A percentile compares a stretch with the other conserved stretches of the same genome.
These are phyloP conservation scores for Breviolum minutum DNA, from an alignment of 73 alveolate species.

Conservation along the genomic window DNA sequence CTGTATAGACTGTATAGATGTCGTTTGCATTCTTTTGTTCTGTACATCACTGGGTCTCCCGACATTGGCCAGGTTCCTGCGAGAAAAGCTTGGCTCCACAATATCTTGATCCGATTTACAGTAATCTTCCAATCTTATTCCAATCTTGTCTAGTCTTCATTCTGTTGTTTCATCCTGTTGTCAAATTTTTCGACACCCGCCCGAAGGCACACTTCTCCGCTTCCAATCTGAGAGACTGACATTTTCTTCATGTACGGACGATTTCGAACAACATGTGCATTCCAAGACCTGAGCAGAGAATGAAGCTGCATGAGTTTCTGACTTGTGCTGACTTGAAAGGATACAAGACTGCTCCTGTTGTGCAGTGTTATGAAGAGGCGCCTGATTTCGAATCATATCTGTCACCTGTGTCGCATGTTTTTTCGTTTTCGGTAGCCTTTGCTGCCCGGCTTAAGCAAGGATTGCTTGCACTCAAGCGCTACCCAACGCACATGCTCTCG, in stretches of 20 bases:
- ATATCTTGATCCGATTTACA: too few relatives aligned
- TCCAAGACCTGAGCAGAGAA: conserved; percentile 30
- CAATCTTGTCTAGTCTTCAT: not conserved
- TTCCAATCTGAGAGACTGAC: not conserved
- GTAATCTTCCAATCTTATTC: too few relatives aligned
- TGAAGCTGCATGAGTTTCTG: not conserved
- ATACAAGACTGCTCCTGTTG: not conserved
- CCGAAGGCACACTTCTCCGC: not conserved
- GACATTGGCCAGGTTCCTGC: conserved; percentile 70
- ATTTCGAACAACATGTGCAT: conserved; percentile 16
- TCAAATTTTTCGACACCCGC: not conserved
- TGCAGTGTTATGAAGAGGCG: not conserved
- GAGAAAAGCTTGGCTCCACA: too few relatives aligned
- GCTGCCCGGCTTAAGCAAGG: conserved; percentile 29
- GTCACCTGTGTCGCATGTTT: too few relatives aligned
- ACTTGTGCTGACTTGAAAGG: too few relatives aligned
- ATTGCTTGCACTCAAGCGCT: conserved; percentile 61
- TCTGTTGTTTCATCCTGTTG: too few relatives aligned
- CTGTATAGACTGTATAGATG: too few relatives aligned
- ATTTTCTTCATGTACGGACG: conserved; percentile 84
- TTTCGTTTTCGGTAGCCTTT: not conserved
- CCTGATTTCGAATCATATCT: not conserved
- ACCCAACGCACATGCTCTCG: conserved; percentile 93
- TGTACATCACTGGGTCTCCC: not conserved
- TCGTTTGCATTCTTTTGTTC: too few relatives aligned